Evolutionary conservation across 2,329 filamentous ascomycete genomes (phyloP).

Genomic region (Botrytis cinerea): DNA sequence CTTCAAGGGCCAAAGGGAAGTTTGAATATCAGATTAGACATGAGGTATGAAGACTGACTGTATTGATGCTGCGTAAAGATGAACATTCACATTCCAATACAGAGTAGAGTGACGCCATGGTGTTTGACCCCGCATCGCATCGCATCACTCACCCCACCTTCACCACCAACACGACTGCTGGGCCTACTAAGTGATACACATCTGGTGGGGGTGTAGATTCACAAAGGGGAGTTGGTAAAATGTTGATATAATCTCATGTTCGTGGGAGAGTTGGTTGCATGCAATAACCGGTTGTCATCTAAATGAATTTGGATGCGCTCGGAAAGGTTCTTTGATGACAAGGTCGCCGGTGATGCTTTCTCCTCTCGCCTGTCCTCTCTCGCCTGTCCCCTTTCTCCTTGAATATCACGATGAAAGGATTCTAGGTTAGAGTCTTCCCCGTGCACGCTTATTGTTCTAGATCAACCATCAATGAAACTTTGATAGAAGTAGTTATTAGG

Average conservation of each 20-base stretch:
- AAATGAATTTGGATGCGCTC: not conserved
- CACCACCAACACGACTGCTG: not conserved
- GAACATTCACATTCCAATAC: not conserved
- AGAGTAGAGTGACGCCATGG: conserved; percentile 5
- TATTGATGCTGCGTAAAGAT: not conserved
- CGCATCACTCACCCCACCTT: conserved; percentile 2
- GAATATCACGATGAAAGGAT: not conserved
- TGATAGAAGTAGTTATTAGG: not conserved
- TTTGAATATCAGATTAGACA: not conserved
- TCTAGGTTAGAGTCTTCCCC: not conserved
- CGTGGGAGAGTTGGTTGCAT: not conserved
- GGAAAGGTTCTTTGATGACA: conserved; percentile 10
- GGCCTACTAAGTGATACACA: not conserved
- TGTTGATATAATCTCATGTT: not conserved
- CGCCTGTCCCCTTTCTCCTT: not conserved
- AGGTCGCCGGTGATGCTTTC: not conserved
- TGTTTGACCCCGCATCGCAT: conserved; percentile 11
- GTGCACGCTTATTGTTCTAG: not conserved
- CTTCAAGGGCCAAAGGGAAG: not conserved
- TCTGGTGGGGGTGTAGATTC: not conserved
- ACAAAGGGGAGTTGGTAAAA: too few relatives aligned
- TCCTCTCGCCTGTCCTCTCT: not conserved
- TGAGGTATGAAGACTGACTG: not conserved
- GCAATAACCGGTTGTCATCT: not conserved
- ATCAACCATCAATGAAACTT: not conserved